Conservation (phyloP, 257 asterid genomes). For the Przewalskia tangutica region DNA sequence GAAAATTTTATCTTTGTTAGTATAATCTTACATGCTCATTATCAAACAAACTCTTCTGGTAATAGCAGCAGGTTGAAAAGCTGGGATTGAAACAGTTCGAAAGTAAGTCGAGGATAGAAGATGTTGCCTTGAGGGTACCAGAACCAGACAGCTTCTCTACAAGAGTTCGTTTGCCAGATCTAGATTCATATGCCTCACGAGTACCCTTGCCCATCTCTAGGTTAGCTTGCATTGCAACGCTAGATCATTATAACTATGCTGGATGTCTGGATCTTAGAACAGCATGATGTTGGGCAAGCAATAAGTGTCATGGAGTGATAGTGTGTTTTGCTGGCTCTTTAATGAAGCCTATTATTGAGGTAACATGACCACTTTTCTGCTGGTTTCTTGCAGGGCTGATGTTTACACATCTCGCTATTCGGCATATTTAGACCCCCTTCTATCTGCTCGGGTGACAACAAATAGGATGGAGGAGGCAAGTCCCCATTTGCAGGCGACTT, state of each 20-base stretch:
- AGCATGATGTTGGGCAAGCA: not conserved
- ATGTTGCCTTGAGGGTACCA: slow-evolving; percentile 3
- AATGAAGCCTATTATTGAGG: not conserved
- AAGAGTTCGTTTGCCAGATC: slow-evolving; percentile 11
- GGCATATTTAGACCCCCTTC: slow-evolving; percentile 21
- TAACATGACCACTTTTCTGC: slow-evolving; percentile 2
- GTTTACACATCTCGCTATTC: slow-evolving; percentile 30
- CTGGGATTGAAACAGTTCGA: slow-evolving; percentile 16
- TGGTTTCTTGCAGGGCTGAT: slow-evolving; percentile 45
- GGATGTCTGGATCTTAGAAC: not conserved
- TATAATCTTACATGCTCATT: not conserved
- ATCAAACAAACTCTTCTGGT: not conserved
- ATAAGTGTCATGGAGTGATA: not conserved
- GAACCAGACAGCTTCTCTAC: slow-evolving; percentile 11
- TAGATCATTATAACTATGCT: not conserved
- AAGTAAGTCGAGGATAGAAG: not conserved
- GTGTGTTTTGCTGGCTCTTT: not conserved
- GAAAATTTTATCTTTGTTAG: not conserved
- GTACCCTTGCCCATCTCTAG: slow-evolving; percentile 11
- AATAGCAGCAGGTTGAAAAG: slow-evolving; percentile 47
- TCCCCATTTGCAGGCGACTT: slow-evolving; percentile 10
- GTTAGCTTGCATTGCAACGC: not conserved
- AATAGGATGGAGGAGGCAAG: not conserved
- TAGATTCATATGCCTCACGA: slow-evolving; percentile 10
- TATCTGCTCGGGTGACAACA: slow-evolving; percentile 1